Evolutionary conservation across 1,139 yeast species (phyloP), one percentile per base, ranked within the genome.

Genomic region (Blastobotrys malaysiensis): DNA sequence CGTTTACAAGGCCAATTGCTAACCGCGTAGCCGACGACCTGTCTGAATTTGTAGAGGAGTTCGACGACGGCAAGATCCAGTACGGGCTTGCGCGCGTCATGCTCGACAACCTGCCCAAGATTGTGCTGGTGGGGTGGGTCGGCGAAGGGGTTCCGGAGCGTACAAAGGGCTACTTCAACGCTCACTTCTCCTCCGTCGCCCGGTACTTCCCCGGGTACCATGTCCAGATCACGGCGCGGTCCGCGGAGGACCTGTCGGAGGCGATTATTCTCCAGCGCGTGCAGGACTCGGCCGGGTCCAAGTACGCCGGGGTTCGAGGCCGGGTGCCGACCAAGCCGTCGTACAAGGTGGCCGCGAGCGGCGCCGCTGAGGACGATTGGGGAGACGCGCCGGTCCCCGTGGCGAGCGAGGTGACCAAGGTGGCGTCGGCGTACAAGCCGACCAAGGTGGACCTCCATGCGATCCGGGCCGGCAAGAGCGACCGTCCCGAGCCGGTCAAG

Each of bases 141-240:
- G 79, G 79, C 20, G 79, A 75, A 55, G 77, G 77, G 45, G 76
- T 74, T n/a, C 77, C 78, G 18, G 74, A 70, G 54, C 68, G 73
- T 49, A 68, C 71, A 52, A 73, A 75, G 59, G 75, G 77, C 22
- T 70, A 72, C 60, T 75, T 75, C 65, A 73, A 70, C 57, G 69
- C 77, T 43, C 77, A 75, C 59, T 71, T 72, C 57, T 63, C 73
- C 9, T 57, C 75, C 4, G 74, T 75, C 16, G 71, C 77, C 14
- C 67, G 67, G 52, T 65, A 69, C 57, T 71, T 75, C 61, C 69
- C 65, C 44, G 96, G 96, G 44, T 93, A 91, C 72, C 99, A 93
- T 68, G 91, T 93, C 54, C 98, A 93, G 72, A 84, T 95, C 61
- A 89, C 97, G 46, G 99, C 98, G n/a, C 82, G 98, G 72, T 95